A percentile compares a stretch with the other conserved stretches of the same genome.
Evolutionary conservation across 2,329 filamentous ascomycete genomes (phyloP).

Genomic region (Ophiocordyceps camponoti-saundersi): DNA sequence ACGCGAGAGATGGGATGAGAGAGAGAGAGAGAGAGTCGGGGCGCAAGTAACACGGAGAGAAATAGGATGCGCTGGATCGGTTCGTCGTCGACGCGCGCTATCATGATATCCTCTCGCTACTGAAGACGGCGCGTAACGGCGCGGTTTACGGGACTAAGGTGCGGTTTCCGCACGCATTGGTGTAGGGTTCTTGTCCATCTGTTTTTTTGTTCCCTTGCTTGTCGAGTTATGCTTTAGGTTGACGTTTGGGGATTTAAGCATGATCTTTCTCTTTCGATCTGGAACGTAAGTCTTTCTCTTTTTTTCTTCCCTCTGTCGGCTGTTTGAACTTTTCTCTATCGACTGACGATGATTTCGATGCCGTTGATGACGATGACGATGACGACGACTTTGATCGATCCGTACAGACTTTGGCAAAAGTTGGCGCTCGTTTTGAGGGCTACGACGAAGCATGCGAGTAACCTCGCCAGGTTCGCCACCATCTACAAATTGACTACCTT

Average conservation of each 20-base stretch:
- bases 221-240: no score
- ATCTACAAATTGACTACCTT: constrained; percentile 80
- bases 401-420: constrained; percentile 55
- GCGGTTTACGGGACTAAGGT: constrained; percentile 95
- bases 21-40: neutral
- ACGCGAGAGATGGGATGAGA: neutral
- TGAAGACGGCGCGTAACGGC: constrained; percentile 93
- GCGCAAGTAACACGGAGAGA: no score
- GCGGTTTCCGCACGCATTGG: constrained; percentile 91
- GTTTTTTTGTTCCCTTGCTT: neutral
- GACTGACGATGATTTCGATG: constrained; percentile 4
- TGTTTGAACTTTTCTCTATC: neutral
- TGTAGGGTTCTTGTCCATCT: constrained; percentile 27
- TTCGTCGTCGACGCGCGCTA: constrained; percentile 70
- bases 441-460: constrained; percentile 77
- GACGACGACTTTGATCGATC: no score
- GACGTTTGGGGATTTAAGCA: constrained; percentile 29
- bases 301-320: neutral
- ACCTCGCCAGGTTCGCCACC: constrained; percentile 78
- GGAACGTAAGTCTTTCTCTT: constrained; percentile 43
- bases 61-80: constrained; percentile 56
- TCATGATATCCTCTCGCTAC: constrained; percentile 65
- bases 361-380: no score
- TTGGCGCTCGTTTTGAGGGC: constrained; percentile 61
- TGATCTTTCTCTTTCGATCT: constrained; percentile 92